Evolutionary conservation across 1,284 basidiomycete species (phyloP), one percentile per base, ranked within the genome.

Genomic region (Ceratobasidium sp.): DNA sequence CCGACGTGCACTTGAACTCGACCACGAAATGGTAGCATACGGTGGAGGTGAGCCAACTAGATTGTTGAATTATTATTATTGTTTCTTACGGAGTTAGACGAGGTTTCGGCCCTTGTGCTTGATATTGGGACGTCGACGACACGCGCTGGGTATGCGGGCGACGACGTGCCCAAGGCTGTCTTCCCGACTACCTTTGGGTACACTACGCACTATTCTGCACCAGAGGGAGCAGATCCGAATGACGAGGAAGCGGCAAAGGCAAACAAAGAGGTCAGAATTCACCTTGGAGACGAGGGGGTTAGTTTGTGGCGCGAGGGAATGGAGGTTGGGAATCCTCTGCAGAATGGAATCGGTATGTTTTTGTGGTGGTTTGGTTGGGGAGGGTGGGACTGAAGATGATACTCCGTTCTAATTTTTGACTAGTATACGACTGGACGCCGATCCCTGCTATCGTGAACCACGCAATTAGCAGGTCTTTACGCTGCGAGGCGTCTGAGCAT

Each of bases 81-180:
- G 44, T 36, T 66, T n/a, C 56, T 73, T 5, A 60, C 50, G 71
- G 47, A 51, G 65, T 60, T 73, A 95, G 95, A 96, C 82, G 95
- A 97, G 85, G 96, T 99, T 59, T 94, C 96, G 64, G 98, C 97
- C 27, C 86, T 99, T 73, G 98, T 99, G 48, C 85, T 99, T 72
- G 98, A 99, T 85, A 93, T 98, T 80, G 98, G 98, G 60, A 88
- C 94, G 48, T 93, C 94, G 60, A 93, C 95, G 22, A 86, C 96
- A 75, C 92, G 97, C 80, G 96, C 95, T 27, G 98, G 98, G 60
- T 98, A 97, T 82, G 97, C 98, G 19, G 98, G 98, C 64, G 97
- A 99, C 83, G 98, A 99, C 81, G 90, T 94, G 17, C 98, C 98
- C 36, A 96, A 96, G 83, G 92, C 93, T 31, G 90, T 99, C 76